phyloP scores from a whole-genome alignment of 257 asterid genomes.

The Voacanga thouarsii region DNA sequence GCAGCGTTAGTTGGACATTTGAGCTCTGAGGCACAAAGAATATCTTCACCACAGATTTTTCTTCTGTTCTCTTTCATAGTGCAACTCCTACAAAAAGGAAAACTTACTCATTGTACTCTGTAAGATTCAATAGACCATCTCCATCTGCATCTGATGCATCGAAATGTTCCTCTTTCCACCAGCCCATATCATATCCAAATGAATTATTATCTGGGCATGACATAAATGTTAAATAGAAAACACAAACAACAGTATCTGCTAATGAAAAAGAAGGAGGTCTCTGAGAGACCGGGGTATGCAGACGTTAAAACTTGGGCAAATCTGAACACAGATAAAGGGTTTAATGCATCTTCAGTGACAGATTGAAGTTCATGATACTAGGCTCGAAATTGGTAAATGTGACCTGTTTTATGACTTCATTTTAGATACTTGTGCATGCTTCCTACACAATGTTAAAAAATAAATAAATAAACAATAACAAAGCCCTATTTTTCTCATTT shows the following conservation, averaged over 20 bases:
- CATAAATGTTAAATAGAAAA: constrained; percentile 1
- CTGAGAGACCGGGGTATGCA: neutral
- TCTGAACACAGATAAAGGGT: neutral
- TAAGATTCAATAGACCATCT: constrained; percentile 71
- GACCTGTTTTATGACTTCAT: neutral
- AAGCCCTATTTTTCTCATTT: too few relatives aligned
- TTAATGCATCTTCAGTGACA: neutral
- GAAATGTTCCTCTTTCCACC: constrained; percentile 99
- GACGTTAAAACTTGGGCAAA: neutral
- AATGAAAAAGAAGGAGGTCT: neutral
- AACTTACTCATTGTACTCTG: constrained; percentile 91
- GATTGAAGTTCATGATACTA: neutral
- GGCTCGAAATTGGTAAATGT: neutral
- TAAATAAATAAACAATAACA: neutral
- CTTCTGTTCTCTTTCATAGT: neutral
- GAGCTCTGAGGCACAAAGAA: constrained; percentile 13
- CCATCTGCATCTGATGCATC: constrained; percentile 91
- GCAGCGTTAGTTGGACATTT: constrained; percentile 9
- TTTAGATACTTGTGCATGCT: neutral
- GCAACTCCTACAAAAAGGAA: constrained; percentile 16
- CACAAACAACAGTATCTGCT: neutral
- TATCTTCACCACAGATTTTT: neutral
- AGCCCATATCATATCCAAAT: constrained; percentile 76
- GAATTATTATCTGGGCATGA: constrained; percentile 47
- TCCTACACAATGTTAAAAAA: neutral